phyloP scores from a whole-genome alignment of 495 filamentous ascomycete species.

The Pseudevernia furfuracea region DNA sequence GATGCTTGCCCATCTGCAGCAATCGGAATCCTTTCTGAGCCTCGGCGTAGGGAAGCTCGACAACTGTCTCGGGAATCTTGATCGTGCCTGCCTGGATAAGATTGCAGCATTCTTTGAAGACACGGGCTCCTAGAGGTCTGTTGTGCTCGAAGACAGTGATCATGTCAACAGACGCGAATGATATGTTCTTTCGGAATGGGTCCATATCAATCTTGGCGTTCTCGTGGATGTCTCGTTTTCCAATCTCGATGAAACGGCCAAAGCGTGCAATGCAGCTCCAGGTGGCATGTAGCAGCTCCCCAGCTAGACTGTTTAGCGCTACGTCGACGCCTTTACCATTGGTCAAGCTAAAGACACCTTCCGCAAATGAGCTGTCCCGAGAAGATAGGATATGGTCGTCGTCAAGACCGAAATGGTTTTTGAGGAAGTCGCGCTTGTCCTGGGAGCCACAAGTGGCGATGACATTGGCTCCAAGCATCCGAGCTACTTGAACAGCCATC shows the following conservation, averaged over 20 bases:
- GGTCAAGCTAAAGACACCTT: conserved; percentile 40
- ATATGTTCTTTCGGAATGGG: conserved; percentile 24
- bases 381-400: conserved; percentile 44
- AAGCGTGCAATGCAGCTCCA: conserved; percentile 50
- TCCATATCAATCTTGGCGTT: conserved; percentile 22
- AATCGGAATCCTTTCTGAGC: conserved; percentile 21
- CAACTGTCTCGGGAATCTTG: conserved; percentile 11
- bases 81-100: conserved; percentile 17
- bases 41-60: conserved; percentile 15
- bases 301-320: conserved; percentile 48
- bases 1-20: conserved; percentile 22
- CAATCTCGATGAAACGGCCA: conserved; percentile 46
- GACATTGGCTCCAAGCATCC: conserved; percentile 28
- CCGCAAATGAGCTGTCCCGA: conserved; percentile 37
- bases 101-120: conserved; percentile 17
- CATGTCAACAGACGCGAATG: conserved; percentile 28
- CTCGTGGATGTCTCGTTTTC: conserved; percentile 36
- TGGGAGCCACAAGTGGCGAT: conserved; percentile 40
- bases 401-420: conserved; percentile 31
- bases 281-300: conserved; percentile 41
- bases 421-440: conserved; percentile 36
- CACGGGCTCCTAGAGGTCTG: conserved; percentile 9
- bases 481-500: conserved; percentile 22
- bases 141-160: conserved; percentile 20
- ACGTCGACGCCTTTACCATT: conserved; percentile 46